phyloP scores from a whole-genome alignment of 2,329 filamentous ascomycete species.

The Botrytis porri region DNA sequence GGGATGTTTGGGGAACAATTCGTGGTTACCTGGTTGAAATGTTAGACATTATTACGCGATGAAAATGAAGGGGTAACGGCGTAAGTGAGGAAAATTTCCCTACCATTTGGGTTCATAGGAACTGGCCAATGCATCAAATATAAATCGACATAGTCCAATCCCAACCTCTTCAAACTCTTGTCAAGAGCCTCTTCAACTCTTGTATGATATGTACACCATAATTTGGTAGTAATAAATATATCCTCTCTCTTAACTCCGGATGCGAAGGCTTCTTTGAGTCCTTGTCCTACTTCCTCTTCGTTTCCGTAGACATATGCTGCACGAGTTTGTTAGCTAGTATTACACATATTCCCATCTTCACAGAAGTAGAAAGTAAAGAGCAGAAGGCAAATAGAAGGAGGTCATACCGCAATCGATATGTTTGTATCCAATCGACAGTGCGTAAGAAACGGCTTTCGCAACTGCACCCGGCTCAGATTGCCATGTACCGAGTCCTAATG shows the following conservation, averaged over 20 bases:
- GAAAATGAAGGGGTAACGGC: conserved; percentile 16
- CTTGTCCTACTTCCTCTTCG: conserved; percentile 78
- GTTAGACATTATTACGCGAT: conserved; percentile 7
- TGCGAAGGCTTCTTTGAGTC: conserved; percentile 66
- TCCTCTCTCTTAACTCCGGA: conserved; percentile 63
- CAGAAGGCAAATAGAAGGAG: neutral
- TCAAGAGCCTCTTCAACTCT: conserved; percentile 67
- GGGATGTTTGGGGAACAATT: conserved; percentile 69
- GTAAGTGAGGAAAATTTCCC: neutral
- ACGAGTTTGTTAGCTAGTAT: conserved; percentile 4
- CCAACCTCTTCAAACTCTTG: conserved; percentile 69
- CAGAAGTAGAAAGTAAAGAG: neutral
- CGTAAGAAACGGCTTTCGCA: conserved; percentile 39
- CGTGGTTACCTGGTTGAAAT: conserved; percentile 55
- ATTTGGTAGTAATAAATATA: conserved; percentile 65
- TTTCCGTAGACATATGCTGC: conserved; percentile 74
- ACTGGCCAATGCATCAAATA: conserved; percentile 83
- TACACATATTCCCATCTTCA: conserved; percentile 41
- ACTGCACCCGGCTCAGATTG: conserved; percentile 44
- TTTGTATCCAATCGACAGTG: conserved; percentile 49
- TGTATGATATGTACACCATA: conserved; percentile 73
- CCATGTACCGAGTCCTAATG: conserved; percentile 47
- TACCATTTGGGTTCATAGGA: conserved; percentile 73
- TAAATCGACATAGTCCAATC: conserved; percentile 78
- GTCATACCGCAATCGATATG: conserved; percentile 45